Evolutionary conservation across 345 rosid species (phyloP).

Genomic region (Excoecaria agallocha): DNA sequence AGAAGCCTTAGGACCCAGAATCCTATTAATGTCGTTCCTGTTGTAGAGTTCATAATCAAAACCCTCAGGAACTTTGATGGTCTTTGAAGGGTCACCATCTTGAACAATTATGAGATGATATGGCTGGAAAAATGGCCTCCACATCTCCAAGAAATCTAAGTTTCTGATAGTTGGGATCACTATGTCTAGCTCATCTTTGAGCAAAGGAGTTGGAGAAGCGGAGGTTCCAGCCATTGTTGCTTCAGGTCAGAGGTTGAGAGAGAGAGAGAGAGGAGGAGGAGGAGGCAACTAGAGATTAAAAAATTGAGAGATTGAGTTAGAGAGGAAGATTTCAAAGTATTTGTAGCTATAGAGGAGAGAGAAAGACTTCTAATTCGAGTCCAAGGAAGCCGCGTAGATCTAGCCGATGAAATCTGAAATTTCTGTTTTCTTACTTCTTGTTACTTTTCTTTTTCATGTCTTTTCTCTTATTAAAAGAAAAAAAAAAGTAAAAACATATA

Average conservation of each 20-base stretch:
- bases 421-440: no score
- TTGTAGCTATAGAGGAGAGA: no score
- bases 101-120: conserved; percentile 87
- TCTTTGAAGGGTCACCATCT: conserved; percentile 75
- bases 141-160: conserved; percentile 76
- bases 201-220: conserved; percentile 39
- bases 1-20: conserved; percentile 77
- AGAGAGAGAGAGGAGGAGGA: not conserved
- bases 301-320: not conserved
- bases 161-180: conserved; percentile 80
- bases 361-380: no score
- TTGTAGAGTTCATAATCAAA: conserved; percentile 83
- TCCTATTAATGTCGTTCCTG: conserved; percentile 69
- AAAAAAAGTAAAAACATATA: no score
- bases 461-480: no score
- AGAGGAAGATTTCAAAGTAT: not conserved
- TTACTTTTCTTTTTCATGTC: no score
- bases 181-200: conserved; percentile 76
- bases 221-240: conserved; percentile 29
- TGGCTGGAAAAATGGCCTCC: conserved; percentile 72
- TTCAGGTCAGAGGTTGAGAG: not conserved
- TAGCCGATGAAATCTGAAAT: no score
- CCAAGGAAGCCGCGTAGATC: no score
- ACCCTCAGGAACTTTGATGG: conserved; percentile 66
- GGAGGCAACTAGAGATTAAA: not conserved